Evolutionary conservation across 305 asterid species (phyloP).

Genomic region (Fraxinus platypoda): DNA sequence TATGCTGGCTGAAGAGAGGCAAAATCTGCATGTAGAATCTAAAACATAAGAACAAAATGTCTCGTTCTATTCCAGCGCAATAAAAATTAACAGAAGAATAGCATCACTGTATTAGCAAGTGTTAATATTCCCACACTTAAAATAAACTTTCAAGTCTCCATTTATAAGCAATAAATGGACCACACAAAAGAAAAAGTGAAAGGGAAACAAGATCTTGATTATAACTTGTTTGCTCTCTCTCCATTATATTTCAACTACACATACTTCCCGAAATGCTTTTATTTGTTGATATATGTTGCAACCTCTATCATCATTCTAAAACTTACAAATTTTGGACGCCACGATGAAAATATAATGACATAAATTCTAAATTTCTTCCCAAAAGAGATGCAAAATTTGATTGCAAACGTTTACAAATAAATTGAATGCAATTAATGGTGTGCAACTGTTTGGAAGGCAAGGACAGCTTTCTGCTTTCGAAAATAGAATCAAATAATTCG

Average conservation of each 20-base stretch:
- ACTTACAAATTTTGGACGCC: neutral
- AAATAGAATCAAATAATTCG: neutral
- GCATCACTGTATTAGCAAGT: neutral
- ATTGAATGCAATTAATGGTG: neutral
- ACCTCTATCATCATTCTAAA: neutral
- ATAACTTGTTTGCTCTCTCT: neutral
- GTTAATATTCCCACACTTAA: neutral
- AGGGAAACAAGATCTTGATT: neutral
- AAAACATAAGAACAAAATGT: constrained; percentile 13
- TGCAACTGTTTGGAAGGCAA: neutral
- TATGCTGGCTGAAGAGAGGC: constrained; percentile 78
- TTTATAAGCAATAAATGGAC: neutral
- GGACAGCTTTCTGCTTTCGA: neutral
- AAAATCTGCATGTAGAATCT: constrained; percentile 59
- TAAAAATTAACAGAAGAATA: constrained; percentile 1
- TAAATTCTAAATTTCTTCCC: neutral
- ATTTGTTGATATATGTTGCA: neutral
- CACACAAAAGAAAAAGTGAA: neutral
- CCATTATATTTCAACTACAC: neutral
- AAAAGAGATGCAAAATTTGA: neutral
- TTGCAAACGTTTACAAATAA: neutral
- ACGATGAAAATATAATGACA: neutral
- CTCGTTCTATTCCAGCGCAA: constrained; percentile 1
- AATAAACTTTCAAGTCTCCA: neutral
- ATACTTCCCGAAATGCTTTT: neutral